Conservation (phyloP, 805 yeast species). For the Yamadazyma phyllophila region DNA sequence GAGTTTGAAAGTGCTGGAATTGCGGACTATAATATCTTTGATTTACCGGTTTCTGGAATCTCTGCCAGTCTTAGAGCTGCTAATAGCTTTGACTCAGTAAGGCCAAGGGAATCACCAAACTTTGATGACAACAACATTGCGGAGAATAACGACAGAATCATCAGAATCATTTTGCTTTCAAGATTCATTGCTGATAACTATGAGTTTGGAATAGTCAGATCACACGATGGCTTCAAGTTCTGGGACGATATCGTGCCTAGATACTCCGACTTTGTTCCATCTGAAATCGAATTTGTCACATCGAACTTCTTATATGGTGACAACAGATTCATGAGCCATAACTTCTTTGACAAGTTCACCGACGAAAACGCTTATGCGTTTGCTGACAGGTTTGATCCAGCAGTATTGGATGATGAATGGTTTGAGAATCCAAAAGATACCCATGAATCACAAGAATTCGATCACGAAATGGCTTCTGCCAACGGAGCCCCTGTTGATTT, state of each 20-base stretch:
- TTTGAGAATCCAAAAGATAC: slow-evolving; percentile 10
- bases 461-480: background rate
- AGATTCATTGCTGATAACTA: slow-evolving; percentile 50
- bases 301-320: slow-evolving; percentile 38
- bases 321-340: slow-evolving; percentile 40
- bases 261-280: slow-evolving; percentile 17
- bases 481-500: background rate
- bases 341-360: slow-evolving; percentile 36
- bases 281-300: slow-evolving; percentile 7
- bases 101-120: slow-evolving; percentile 21
- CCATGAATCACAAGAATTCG: background rate
- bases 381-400: slow-evolving; percentile 6
- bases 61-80: slow-evolving; percentile 15
- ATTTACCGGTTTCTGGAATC: slow-evolving; percentile 64
- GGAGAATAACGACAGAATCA: slow-evolving; percentile 50
- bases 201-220: slow-evolving; percentile 54
- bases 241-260: slow-evolving; percentile 27
- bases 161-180: slow-evolving; percentile 51
- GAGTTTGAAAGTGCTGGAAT: slow-evolving; percentile 56
- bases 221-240: slow-evolving; percentile 44
- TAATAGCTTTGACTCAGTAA: slow-evolving; percentile 8
- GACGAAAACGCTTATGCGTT: slow-evolving; percentile 17
- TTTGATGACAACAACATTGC: slow-evolving; percentile 12
- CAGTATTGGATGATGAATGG: slow-evolving; percentile 25
- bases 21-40: slow-evolving; percentile 51